phyloP scores from a whole-genome alignment of 2,329 filamentous ascomycete genomes.

The Diaporthe sp. region DNA sequence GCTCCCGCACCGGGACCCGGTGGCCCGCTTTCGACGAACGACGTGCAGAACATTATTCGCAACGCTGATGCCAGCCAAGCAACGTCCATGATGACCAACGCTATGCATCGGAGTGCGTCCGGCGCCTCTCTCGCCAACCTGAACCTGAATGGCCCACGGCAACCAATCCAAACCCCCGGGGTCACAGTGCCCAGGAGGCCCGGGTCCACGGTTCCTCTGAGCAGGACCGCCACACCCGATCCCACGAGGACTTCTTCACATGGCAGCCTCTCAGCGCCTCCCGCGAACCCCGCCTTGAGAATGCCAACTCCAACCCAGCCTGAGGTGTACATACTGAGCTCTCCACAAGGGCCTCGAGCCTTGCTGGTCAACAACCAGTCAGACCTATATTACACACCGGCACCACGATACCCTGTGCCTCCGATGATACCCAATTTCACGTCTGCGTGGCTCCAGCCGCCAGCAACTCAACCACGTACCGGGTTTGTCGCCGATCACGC shows the following conservation, averaged over 20 bases:
- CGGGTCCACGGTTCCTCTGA: conserved; percentile 54
- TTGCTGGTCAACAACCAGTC: conserved; percentile 65
- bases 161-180: conserved; percentile 52
- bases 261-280: conserved; percentile 45
- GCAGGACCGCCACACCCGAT: conserved; percentile 63
- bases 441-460: conserved; percentile 42
- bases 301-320: conserved; percentile 48
- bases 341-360: conserved; percentile 70
- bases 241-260: conserved; percentile 50
- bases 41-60: conserved; percentile 61
- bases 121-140: conserved; percentile 57
- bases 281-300: conserved; percentile 40
- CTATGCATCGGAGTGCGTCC: conserved; percentile 65
- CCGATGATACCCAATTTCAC: conserved; percentile 34
- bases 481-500: conserved; percentile 26
- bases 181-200: conserved; percentile 56
- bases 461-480: conserved; percentile 46
- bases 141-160: conserved; percentile 48
- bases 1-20: conserved; percentile 44
- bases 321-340: conserved; percentile 72
- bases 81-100: conserved; percentile 56
- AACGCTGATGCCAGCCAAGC: conserved; percentile 60
- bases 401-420: conserved; percentile 10
- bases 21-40: conserved; percentile 54
- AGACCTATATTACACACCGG: conserved; percentile 63